A percentile compares a stretch with the other conserved stretches of the same genome.
phyloP scores from a whole-genome alignment of 208 protist species.

The Wallacemonas sp. region DNA sequence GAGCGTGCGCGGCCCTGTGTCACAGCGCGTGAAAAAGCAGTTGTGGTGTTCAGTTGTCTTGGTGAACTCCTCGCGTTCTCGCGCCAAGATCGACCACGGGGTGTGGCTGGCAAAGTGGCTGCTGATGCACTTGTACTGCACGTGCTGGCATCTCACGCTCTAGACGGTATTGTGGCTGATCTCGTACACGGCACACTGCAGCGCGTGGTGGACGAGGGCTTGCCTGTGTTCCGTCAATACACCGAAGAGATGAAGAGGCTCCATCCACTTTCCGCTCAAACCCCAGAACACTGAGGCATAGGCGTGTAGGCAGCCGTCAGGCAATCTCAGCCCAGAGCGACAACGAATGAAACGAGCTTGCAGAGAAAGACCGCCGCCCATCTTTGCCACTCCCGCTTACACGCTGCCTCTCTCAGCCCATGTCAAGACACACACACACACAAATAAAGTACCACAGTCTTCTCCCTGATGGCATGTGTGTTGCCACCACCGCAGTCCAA shows the following conservation, averaged over 20 bases:
- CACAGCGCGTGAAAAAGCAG: constrained; percentile 41
- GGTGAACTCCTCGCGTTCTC: constrained; percentile 69
- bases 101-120: constrained; percentile 39
- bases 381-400: too few species aligned
- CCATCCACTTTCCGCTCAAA: too few species aligned
- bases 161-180: constrained; percentile 70
- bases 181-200: constrained; percentile 70
- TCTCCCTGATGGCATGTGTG: too few species aligned
- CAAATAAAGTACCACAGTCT: background rate
- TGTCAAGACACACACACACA: background rate
- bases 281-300: too few species aligned
- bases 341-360: too few species aligned
- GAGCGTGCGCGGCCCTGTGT: too few species aligned
- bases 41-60: constrained; percentile 55
- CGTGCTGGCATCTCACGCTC: constrained; percentile 67
- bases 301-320: too few species aligned
- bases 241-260: constrained; percentile 24
- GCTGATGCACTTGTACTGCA: constrained; percentile 74
- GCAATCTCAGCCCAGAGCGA: too few species aligned
- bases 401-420: too few species aligned
- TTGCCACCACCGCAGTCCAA: too few species aligned
- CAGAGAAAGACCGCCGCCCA: too few species aligned
- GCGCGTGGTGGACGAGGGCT: constrained; percentile 65
- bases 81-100: constrained; percentile 45
- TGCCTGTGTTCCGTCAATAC: constrained; percentile 54